Evolutionary conservation across 2,329 filamentous ascomycete species (phyloP).

Genomic region (Apiospora phragmitis): DNA sequence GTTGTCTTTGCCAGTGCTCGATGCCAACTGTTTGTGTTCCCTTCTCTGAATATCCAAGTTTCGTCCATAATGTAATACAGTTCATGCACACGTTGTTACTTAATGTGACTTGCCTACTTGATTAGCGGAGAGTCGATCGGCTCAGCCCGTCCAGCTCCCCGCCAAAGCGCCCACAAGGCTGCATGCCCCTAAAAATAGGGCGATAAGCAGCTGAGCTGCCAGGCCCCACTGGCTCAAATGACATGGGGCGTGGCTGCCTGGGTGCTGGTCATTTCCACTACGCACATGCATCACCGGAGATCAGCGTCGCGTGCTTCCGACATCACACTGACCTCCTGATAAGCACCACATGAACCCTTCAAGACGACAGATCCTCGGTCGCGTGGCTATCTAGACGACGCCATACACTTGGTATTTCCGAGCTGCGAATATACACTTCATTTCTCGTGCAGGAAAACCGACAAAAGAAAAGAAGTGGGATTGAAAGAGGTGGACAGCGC

Average conservation of each 20-base stretch:
- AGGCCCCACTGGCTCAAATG: neutral
- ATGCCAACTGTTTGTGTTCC: too few relatives aligned
- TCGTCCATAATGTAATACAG: too few relatives aligned
- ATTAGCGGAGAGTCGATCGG: neutral
- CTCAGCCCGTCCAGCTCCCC: neutral
- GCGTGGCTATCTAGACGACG: neutral
- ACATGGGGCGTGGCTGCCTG: neutral
- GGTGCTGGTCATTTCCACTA: too few relatives aligned
- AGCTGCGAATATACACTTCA: neutral
- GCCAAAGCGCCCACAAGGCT: neutral
- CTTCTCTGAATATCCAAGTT: too few relatives aligned
- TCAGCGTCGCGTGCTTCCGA: neutral
- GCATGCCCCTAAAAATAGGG: slow-evolving; percentile 8
- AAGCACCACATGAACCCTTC: neutral
- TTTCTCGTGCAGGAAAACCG: neutral
- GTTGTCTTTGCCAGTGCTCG: too few relatives aligned
- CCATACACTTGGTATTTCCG: neutral
- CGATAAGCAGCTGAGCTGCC: neutral
- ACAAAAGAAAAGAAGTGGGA: neutral
- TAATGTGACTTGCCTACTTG: neutral
- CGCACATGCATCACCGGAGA: neutral
- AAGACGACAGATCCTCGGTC: neutral
- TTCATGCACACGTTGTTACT: too few relatives aligned
- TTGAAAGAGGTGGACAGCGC: neutral
- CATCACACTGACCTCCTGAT: neutral